phyloP scores from a whole-genome alignment of 352 stramenopile genomes.

The Pythium insidiosum region DNA sequence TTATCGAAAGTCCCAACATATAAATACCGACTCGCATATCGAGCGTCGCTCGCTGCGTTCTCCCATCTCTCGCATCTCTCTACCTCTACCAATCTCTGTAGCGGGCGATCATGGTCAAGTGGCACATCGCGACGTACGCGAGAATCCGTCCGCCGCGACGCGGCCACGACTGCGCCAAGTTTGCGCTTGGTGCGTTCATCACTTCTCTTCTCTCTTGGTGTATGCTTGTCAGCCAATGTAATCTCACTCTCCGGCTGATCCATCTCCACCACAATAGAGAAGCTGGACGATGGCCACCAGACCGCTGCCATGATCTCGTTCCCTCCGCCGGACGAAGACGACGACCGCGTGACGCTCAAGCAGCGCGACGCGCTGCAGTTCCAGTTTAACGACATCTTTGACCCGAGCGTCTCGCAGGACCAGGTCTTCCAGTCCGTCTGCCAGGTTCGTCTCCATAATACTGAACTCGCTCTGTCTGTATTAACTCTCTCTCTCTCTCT shows the following conservation, averaged over 20 bases:
- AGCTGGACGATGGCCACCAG: conserved; percentile 34
- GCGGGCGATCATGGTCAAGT: conserved; percentile 42
- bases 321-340: conserved; percentile 40
- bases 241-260: neutral
- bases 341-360: conserved; percentile 58
- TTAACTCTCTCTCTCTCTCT: too few relatives aligned
- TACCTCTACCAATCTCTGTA: neutral
- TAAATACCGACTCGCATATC: neutral
- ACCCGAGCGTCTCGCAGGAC: conserved; percentile 53
- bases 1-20: neutral
- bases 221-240: neutral
- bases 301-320: conserved; percentile 44
- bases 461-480: too few relatives aligned
- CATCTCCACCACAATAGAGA: conserved; percentile 19
- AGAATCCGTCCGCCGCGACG: conserved; percentile 50
- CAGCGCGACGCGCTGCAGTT: conserved; percentile 69
- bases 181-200: conserved; percentile 32
- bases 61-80: too few relatives aligned
- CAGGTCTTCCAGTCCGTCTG: conserved; percentile 65
- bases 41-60: too few relatives aligned
- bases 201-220: neutral
- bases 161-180: conserved; percentile 50
- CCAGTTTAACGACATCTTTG: conserved; percentile 63
- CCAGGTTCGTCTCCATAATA: too few relatives aligned
- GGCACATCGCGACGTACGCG: conserved; percentile 70